phyloP scores from a whole-genome alignment of 2,329 filamentous ascomycete species.

The Tolypocladium paradoxum region DNA sequence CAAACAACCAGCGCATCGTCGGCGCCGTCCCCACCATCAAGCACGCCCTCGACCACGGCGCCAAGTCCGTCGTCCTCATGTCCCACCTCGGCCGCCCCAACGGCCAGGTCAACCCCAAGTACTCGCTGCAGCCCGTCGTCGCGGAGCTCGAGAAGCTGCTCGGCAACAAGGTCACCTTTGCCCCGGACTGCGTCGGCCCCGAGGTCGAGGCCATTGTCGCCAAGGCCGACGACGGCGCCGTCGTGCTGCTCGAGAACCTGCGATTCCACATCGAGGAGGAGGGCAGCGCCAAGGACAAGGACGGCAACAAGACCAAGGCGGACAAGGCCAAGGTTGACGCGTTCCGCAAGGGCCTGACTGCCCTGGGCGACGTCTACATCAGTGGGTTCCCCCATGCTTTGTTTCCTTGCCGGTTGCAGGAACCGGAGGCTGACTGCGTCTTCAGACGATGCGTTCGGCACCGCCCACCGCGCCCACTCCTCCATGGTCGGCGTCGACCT shows the following conservation, averaged over 20 bases:
- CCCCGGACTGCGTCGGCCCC: constrained; percentile 79
- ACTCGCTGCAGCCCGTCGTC: constrained; percentile 86
- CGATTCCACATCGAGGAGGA: constrained; percentile 98
- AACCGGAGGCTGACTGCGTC: constrained; percentile 10
- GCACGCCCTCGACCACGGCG: constrained; percentile 79
- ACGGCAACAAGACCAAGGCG: constrained; percentile 96
- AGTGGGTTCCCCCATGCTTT: constrained; percentile 46
- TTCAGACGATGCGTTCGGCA: constrained; percentile 93
- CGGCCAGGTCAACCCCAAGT: constrained; percentile 82
- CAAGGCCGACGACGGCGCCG: constrained; percentile 67
- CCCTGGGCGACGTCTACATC: constrained; percentile 90
- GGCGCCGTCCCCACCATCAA: constrained; percentile 94
- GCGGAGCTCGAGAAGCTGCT: constrained; percentile 86
- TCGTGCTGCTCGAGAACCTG: constrained; percentile 93
- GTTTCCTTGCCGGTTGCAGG: too few species aligned
- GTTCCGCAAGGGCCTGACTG: constrained; percentile 92
- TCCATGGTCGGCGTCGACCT: constrained; percentile 98
- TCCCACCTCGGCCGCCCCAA: constrained; percentile 95
- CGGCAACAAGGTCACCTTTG: constrained; percentile 74
- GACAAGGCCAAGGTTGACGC: constrained; percentile 85
- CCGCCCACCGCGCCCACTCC: constrained; percentile 94
- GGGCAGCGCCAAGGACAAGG: constrained; percentile 84
- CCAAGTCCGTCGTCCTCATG: constrained; percentile 93
- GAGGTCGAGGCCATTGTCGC: constrained; percentile 86
- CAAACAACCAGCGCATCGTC: constrained; percentile 97